A percentile compares a stretch with the other conserved stretches of the same genome.
Conservation (phyloP, 2,329 filamentous ascomycete species). For the Diaporthe sp. region DNA sequence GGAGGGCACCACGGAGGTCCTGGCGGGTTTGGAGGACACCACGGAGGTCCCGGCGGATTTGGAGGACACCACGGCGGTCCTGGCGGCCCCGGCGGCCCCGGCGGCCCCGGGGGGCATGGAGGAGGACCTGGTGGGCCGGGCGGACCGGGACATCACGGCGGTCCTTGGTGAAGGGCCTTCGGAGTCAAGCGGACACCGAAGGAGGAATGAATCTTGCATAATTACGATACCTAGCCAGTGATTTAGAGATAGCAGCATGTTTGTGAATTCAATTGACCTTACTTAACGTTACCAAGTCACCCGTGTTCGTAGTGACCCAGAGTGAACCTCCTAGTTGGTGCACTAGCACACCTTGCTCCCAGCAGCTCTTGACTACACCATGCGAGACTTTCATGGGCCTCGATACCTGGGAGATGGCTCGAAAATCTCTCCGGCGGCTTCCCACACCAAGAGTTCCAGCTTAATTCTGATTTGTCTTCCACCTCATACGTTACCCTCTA, state of each 20-base stretch:
- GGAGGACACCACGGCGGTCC: background rate
- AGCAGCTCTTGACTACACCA: background rate
- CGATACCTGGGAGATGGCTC: background rate
- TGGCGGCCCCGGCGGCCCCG: background rate
- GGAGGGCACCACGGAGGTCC: background rate
- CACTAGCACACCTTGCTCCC: background rate
- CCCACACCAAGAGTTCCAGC: too few species aligned
- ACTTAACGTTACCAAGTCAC: background rate
- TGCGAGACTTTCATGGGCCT: background rate
- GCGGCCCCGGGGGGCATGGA: background rate
- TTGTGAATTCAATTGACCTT: background rate
- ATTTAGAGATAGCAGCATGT: background rate
- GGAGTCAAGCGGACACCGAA: background rate
- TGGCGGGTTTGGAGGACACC: background rate
- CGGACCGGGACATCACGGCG: conserved; percentile 1
- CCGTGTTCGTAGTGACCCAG: too few species aligned
- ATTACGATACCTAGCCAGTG: background rate
- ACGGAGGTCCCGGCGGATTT: background rate
- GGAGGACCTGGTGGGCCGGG: background rate
- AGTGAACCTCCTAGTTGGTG: background rate
- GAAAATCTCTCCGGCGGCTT: too few species aligned
- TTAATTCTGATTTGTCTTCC: too few species aligned
- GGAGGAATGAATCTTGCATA: background rate
- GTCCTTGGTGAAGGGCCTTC: background rate
- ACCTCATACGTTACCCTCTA: too few species aligned